Percentiles rank a stretch among this genome's conserved stretches.
phyloP scores from a whole-genome alignment of 2,329 filamentous ascomycete genomes.

The Aureobasidium sp. region DNA sequence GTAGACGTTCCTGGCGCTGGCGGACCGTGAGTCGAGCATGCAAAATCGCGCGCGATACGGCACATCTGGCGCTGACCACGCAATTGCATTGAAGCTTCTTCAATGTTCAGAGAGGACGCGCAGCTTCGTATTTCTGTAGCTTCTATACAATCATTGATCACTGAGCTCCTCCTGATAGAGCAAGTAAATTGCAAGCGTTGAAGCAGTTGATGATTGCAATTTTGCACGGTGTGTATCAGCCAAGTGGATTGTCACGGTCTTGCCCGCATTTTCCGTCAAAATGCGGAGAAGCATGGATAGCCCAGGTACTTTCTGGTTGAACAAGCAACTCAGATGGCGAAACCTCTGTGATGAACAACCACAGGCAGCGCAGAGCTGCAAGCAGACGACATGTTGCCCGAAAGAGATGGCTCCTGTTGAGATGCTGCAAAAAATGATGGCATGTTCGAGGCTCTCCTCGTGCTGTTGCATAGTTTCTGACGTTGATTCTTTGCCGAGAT shows the following conservation, averaged over 20 bases:
- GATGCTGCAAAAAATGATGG: neutral
- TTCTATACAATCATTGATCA: neutral
- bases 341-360: neutral
- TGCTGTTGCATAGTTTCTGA: neutral
- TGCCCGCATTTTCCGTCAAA: constrained; percentile 2
- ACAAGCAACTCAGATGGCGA: constrained; percentile 4
- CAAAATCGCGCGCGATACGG: constrained; percentile 10
- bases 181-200: constrained; percentile 11
- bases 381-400: constrained; percentile 12
- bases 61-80: neutral
- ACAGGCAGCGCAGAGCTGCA: neutral
- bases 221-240: constrained; percentile 13
- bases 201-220: constrained; percentile 10
- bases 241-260: constrained; percentile 9
- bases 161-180: neutral
- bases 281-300: constrained; percentile 9
- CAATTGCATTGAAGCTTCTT: neutral
- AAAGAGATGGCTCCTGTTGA: constrained; percentile 1
- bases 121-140: neutral
- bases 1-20: neutral
- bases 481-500: constrained; percentile 9
- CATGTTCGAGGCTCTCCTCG: neutral
- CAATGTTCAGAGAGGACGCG: neutral
- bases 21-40: neutral
- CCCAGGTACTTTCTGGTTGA: neutral